Base-by-base conservation (phyloP, 2,329 filamentous ascomycete genomes). In the Botrytis squamosa region DNA sequence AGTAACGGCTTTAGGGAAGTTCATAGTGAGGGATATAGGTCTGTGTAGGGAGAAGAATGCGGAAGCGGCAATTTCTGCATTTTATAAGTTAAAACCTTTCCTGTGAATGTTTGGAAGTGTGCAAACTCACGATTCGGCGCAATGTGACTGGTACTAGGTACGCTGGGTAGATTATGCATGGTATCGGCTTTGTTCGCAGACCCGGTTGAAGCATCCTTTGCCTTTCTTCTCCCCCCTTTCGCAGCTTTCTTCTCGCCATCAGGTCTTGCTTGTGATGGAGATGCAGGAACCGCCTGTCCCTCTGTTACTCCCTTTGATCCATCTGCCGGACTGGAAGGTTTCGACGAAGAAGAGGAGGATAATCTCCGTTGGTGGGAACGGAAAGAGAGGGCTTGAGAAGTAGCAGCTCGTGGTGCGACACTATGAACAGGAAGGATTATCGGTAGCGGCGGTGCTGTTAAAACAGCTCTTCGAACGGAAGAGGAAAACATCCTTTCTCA, bases 11-110 rank as follows among this genome's bases (percentile, higher is more conserved):
- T 89, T 90, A 73, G 92, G 96, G 80, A 97, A 91, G 77, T 92
- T 91, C 79, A 91, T 91, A 68, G 91, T 94, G 77, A 98, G 90
- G 72, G 94, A 97, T 80, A 99, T 95, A 64, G 96, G 96, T 75
- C 96, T 91, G 84, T 99, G 94, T 77, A 97, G 92, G 76, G 95
- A 97, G 86, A 98, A 98, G 87, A 99, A 98, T 75, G 92, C 92
- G 12, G 95, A 96, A 64, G 97, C 86, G 76, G 92, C 91, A 75
- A 98, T 88, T 80, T 97, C 96, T 98, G 77, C 8, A 76, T 65
- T 66, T 12, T n/a, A 22, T 29, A 49, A 9, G 55, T 69, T 62
- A 68, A 18, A 69, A 14, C 10, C 2, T 29, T 68, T 38, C 16
- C 42, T 49, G 9, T 29, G 1, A 22, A 52, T 52, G 33, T 38